Conservation (phyloP, 2,329 filamentous ascomycete species). For the Colletotrichum chrysophilum region DNA sequence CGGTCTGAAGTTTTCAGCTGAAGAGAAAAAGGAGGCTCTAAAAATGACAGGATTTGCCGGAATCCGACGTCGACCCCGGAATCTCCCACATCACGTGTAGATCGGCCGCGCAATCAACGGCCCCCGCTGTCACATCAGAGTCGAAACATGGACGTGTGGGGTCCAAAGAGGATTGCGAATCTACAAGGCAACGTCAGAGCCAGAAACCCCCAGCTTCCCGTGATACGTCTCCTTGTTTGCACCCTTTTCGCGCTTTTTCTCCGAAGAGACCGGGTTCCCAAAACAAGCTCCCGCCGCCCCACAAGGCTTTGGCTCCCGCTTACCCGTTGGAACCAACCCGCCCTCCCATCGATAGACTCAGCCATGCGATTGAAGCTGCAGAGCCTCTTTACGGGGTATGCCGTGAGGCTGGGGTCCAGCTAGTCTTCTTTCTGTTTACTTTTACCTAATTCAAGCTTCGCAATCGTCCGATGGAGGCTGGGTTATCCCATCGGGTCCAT, state of each 20-base stretch:
- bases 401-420: neutral
- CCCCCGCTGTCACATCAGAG: neutral
- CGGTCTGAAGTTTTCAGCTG: neutral
- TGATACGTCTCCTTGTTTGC: neutral
- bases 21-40: neutral
- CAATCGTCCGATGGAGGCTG: neutral
- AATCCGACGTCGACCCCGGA: neutral
- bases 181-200: constrained; percentile 1
- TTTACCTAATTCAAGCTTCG: constrained; percentile 9
- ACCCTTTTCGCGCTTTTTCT: neutral
- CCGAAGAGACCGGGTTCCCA: neutral
- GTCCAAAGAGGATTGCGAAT: constrained; percentile 1
- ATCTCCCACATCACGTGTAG: constrained; percentile 8
- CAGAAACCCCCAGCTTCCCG: constrained; percentile 7
- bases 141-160: neutral
- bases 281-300: neutral
- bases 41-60: neutral
- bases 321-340: neutral
- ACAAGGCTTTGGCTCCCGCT: neutral
- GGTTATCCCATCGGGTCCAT: neutral
- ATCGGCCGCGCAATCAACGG: constrained; percentile 1
- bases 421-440: neutral
- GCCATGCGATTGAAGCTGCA: neutral
- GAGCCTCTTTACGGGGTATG: neutral
- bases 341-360: neutral